phyloP scores from a whole-genome alignment of 2,329 filamentous ascomycete genomes.

The Eutypella sp. region DNA sequence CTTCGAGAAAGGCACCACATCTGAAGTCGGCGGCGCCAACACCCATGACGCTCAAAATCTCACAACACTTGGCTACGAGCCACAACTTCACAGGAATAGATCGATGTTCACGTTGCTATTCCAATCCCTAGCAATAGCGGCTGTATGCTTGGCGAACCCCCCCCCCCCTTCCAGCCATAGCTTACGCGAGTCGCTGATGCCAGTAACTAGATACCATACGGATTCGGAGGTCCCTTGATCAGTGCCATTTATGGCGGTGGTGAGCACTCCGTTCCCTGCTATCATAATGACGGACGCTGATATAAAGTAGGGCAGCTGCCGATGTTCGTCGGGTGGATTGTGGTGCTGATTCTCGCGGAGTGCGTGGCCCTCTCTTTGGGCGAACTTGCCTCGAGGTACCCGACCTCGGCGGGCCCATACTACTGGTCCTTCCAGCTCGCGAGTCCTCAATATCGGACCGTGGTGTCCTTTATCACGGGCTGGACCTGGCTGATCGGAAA shows the following conservation, averaged over 20 bases:
- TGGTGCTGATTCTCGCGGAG: slow-evolving; percentile 48
- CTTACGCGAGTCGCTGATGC: background rate
- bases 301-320: slow-evolving; percentile 39
- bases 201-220: slow-evolving; percentile 44
- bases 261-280: slow-evolving; percentile 11
- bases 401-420: slow-evolving; percentile 47
- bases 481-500: slow-evolving; percentile 50
- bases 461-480: slow-evolving; percentile 47
- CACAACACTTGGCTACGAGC: slow-evolving; percentile 48
- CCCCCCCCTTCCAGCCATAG: no score
- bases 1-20: slow-evolving; percentile 11
- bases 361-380: slow-evolving; percentile 46
- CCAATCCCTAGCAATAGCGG: slow-evolving; percentile 56
- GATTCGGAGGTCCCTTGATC: slow-evolving; percentile 34
- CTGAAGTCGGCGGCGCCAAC: slow-evolving; percentile 12
- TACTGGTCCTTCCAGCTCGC: slow-evolving; percentile 50
- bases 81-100: slow-evolving; percentile 52
- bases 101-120: slow-evolving; percentile 57
- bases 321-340: slow-evolving; percentile 53
- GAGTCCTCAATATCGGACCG: slow-evolving; percentile 33
- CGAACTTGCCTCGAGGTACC: slow-evolving; percentile 47
- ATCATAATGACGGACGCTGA: background rate
- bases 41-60: slow-evolving; percentile 26
- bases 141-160: no score
- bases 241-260: slow-evolving; percentile 34